Evolutionary conservation across 1,284 basidiomycete genomes (phyloP), one percentile per base, ranked within the genome.

Genomic region (Pseudozyma thailandica): DNA sequence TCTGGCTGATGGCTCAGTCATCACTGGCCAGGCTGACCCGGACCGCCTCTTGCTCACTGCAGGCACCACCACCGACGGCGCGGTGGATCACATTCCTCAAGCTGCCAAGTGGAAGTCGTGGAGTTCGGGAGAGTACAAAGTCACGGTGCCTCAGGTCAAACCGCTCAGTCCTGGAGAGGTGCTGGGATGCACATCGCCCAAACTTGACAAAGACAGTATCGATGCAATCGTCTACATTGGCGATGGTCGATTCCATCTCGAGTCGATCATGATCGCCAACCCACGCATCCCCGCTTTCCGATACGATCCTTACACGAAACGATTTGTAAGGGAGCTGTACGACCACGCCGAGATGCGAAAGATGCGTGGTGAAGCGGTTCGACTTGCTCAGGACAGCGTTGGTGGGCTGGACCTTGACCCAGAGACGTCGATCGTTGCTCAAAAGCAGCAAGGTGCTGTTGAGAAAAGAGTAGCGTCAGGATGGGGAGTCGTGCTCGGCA

Each of bases 181-280:
- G 37, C 85, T 99, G 4, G 96, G 96, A 13, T 99, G 96, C 81
- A 99, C 96, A 0, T 94, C 96, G 12, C 96, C 96, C 3, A 88
- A 87, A 45, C 86, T 73, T 88, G 63, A 73, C 47, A 66, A 68
- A 37, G 57, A 70, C 25, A 53, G 53, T 21, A 70, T 80, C 30
- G 81, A 82, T 39, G 80, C 76, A 0, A 74, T 82, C 48, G 61
- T 82, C 46, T 99, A 98, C 83, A 88, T 99, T 27, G 96, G 96
- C 21, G 96, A 99, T 80, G 96, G 96, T 18, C 90, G 96, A 13
- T 99, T 99, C 85, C 96, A 98, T 82, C 88, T 98, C 16, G 96
- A 99, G 84, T 92, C 92, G 13, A 94, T 98, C 82, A 99, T 98
- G 96, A 98, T 99, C 63, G 93, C 93, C 27, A 99, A 99, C 83